A percentile compares a stretch with the other conserved stretches of the same genome.
These are phyloP conservation scores for Pelargonium australe DNA, from an alignment of 441 rosid species.

Conservation along the genomic window DNA sequence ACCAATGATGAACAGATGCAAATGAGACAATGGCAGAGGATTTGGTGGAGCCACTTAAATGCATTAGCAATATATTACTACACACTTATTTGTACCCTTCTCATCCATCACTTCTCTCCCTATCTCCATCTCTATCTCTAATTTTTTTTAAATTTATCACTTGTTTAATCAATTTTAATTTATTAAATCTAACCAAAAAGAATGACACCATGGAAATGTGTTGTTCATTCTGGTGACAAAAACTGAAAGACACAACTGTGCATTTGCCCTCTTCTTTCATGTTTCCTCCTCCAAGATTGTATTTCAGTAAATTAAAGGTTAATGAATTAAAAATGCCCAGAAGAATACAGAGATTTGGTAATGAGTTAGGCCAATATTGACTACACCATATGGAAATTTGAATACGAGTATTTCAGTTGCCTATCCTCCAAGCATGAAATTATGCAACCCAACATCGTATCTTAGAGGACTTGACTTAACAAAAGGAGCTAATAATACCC, in stretches of 20 bases:
- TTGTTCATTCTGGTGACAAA: slow-evolving; percentile 38
- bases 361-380: neutral
- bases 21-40: slow-evolving; percentile 60
- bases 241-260: slow-evolving; percentile 20
- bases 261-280: slow-evolving; percentile 16
- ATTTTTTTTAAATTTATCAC: neutral
- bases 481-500: neutral
- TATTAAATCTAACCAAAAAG: slow-evolving; percentile 19
- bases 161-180: slow-evolving; percentile 4
- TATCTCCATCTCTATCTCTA: neutral
- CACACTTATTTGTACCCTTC: slow-evolving; percentile 27
- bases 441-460: neutral
- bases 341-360: neutral
- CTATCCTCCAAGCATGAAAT: neutral
- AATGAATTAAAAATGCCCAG: neutral
- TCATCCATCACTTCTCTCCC: slow-evolving; percentile 12
- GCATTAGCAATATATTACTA: slow-evolving; percentile 20
- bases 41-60: slow-evolving; percentile 60
- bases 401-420: neutral
- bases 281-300: slow-evolving; percentile 1
- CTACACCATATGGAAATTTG: neutral
- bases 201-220: slow-evolving; percentile 38
- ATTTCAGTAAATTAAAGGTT: neutral
- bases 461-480: slow-evolving; percentile 2
- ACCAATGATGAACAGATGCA: slow-evolving; percentile 35